phyloP scores from a whole-genome alignment of 306 rosid species.

The Dalbergia cultrata region DNA sequence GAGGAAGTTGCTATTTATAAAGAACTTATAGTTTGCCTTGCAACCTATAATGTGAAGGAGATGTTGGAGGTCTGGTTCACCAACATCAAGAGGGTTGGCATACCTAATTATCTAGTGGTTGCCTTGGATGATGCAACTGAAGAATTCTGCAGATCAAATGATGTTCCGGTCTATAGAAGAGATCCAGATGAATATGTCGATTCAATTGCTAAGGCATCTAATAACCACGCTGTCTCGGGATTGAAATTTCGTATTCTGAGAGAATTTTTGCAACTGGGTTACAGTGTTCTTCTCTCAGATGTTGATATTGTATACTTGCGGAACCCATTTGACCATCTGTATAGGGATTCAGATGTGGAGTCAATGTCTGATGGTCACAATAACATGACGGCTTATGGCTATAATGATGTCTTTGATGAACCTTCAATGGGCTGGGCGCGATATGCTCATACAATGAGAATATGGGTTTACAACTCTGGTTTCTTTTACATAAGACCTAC shows the following conservation, averaged over 20 bases:
- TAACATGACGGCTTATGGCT: constrained; percentile 87
- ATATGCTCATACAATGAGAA: constrained; percentile 92
- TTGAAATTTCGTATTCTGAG: constrained; percentile 83
- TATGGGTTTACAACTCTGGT: constrained; percentile 96
- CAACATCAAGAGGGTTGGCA: constrained; percentile 78
- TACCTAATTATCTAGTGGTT: constrained; percentile 77
- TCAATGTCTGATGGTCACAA: constrained; percentile 93
- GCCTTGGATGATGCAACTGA: constrained; percentile 74
- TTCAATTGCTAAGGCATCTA: constrained; percentile 65
- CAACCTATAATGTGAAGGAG: constrained; percentile 75
- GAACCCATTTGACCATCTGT: constrained; percentile 85
- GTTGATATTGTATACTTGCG: constrained; percentile 88
- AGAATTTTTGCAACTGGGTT: constrained; percentile 88
- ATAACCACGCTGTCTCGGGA: constrained; percentile 86
- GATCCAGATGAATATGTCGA: constrained; percentile 81
- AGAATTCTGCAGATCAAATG: constrained; percentile 73
- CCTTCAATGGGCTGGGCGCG: constrained; percentile 96
- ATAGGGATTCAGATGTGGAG: constrained; percentile 91
- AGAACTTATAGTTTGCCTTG: constrained; percentile 78
- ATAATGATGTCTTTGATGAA: constrained; percentile 86
- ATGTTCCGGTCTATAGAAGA: constrained; percentile 81
- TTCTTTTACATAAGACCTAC: constrained; percentile 90
- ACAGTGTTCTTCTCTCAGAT: constrained; percentile 84
- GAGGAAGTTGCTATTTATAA: constrained; percentile 71
- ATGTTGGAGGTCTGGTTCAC: constrained; percentile 82